A percentile compares a stretch with the other conserved stretches of the same genome.
These are phyloP conservation scores for Furcasterigmium furcatum DNA, from an alignment of 2,329 filamentous ascomycete genomes.

Conservation along the genomic window DNA sequence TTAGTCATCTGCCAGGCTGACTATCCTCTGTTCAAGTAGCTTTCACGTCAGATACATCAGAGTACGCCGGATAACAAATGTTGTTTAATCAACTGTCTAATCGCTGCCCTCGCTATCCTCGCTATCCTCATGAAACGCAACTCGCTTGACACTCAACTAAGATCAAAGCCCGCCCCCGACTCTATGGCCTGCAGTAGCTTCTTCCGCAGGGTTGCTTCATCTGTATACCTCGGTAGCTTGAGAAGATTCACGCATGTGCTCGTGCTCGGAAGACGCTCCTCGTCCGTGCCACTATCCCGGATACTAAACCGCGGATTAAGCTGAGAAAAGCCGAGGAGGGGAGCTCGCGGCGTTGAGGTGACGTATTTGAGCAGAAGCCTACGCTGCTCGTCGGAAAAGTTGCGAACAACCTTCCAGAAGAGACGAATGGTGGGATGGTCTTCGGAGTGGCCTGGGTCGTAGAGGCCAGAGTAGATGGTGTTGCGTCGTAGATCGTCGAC, in stretches of 20 bases:
- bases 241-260: conserved; percentile 95
- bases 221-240: conserved; percentile 82
- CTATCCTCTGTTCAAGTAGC: too few relatives aligned
- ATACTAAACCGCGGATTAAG: conserved; percentile 87
- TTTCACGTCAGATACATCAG: too few relatives aligned
- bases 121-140: too few relatives aligned
- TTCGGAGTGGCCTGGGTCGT: conserved; percentile 84
- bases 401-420: conserved; percentile 88
- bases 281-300: conserved; percentile 73
- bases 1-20: not conserved
- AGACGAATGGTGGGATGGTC: conserved; percentile 84
- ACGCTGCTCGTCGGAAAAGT: conserved; percentile 71
- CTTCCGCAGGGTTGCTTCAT: conserved; percentile 61
- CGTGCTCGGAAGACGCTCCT: conserved; percentile 80
- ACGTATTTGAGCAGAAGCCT: conserved; percentile 93
- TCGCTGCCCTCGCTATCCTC: not conserved
- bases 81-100: not conserved
- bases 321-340: conserved; percentile 83
- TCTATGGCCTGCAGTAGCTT: conserved; percentile 90
- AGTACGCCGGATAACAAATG: too few relatives aligned
- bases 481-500: conserved; percentile 80
- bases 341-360: conserved; percentile 86
- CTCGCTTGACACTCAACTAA: conserved; percentile 50
- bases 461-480: conserved; percentile 84
- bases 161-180: conserved; percentile 88